phyloP scores from a whole-genome alignment of 345 rosid genomes.

The Mallotus nudiflorus region DNA sequence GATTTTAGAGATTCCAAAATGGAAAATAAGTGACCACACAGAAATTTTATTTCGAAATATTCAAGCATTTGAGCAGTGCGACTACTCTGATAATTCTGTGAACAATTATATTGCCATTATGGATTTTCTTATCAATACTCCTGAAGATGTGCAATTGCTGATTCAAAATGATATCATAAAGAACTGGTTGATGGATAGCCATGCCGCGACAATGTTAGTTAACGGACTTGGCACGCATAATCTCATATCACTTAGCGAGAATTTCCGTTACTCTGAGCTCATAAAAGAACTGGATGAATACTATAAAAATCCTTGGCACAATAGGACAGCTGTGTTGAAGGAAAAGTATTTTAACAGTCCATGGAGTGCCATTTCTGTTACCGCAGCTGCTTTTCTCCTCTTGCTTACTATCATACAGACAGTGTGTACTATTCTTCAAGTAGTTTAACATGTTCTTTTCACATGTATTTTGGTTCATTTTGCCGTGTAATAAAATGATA shows the following conservation, averaged over 20 bases:
- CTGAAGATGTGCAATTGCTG: constrained; percentile 17
- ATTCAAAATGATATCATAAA: background rate
- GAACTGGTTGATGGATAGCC: background rate
- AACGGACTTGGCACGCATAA: background rate
- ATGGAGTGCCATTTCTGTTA: constrained; percentile 19
- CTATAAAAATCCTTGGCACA: constrained; percentile 10
- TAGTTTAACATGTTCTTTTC: background rate
- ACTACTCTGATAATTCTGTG: background rate
- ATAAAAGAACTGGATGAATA: background rate
- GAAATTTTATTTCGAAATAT: constrained; percentile 15
- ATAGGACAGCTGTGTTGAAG: constrained; percentile 20
- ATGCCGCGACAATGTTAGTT: background rate
- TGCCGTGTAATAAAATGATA: no score
- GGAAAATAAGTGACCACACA: background rate
- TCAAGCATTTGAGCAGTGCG: constrained; percentile 10
- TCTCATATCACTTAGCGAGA: accelerated
- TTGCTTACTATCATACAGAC: constrained; percentile 15
- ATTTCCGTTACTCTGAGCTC: background rate
- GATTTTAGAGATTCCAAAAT: constrained; percentile 2
- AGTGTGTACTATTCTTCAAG: background rate
- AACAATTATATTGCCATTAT: background rate
- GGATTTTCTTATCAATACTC: background rate
- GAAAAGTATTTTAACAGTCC: constrained; percentile 20
- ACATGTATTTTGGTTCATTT: no score
- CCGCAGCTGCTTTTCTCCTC: constrained; percentile 12